Evolutionary conservation across 768 basidiomycete species (phyloP).

Genomic region (Russula emetica): DNA sequence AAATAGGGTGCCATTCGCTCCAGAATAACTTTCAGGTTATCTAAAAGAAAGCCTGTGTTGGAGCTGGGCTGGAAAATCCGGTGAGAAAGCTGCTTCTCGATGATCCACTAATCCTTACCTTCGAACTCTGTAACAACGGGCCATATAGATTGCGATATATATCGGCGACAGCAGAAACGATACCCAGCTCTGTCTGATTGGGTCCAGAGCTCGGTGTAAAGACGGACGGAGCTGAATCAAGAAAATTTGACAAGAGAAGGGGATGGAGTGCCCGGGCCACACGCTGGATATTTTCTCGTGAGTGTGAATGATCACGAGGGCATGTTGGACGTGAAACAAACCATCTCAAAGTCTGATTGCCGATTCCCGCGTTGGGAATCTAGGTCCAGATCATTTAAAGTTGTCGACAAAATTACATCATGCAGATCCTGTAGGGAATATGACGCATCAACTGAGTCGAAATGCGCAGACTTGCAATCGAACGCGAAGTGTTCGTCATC

Average conservation of each 20-base stretch:
- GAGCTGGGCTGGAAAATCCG: constrained; percentile 8
- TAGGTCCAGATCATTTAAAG: constrained; percentile 10
- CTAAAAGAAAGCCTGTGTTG: constrained; percentile 35
- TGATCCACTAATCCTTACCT: constrained; percentile 35
- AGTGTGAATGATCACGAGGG: neutral
- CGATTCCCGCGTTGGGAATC: constrained; percentile 20
- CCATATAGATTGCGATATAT: constrained; percentile 62
- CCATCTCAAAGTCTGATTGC: constrained; percentile 23
- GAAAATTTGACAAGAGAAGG: constrained; percentile 73
- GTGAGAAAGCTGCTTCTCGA: neutral
- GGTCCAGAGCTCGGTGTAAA: constrained; percentile 65
- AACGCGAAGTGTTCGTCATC: constrained; percentile 35
- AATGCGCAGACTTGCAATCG: constrained; percentile 3
- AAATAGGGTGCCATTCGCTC: constrained; percentile 80
- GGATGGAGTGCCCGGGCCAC: constrained; percentile 73
- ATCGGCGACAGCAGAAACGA: constrained; percentile 52
- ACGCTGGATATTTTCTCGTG: constrained; percentile 41
- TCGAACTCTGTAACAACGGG: constrained; percentile 43
- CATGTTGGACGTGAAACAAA: neutral
- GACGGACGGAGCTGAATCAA: constrained; percentile 80
- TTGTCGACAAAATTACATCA: constrained; percentile 12
- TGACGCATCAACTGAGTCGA: constrained; percentile 17
- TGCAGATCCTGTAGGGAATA: constrained; percentile 32
- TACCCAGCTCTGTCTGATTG: constrained; percentile 55
- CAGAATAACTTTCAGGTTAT: constrained; percentile 56